A percentile compares a stretch with the other conserved stretches of the same genome.
Conservation (phyloP, 2,329 filamentous ascomycete species). For the Paecilomyces dactylethromorphus region DNA sequence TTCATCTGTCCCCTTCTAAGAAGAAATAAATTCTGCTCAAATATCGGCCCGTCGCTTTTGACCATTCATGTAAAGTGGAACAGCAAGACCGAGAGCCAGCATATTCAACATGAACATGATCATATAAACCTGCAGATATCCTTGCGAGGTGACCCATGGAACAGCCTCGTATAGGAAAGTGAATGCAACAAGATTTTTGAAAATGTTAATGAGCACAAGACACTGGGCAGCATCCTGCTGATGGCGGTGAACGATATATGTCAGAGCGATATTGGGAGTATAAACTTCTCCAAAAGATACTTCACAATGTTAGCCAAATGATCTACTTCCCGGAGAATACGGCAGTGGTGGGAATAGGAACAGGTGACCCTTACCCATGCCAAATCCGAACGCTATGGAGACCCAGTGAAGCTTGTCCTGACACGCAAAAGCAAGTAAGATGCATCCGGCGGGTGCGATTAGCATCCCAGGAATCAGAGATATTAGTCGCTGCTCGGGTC, state of each 20-base stretch:
- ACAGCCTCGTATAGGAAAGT: constrained; percentile 7
- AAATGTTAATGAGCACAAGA: constrained; percentile 3
- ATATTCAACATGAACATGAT: constrained; percentile 3
- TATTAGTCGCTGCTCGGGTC: constrained; percentile 1
- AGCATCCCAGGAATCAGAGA: constrained; percentile 1
- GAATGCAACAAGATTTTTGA: constrained; percentile 8
- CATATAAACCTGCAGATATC: constrained; percentile 2
- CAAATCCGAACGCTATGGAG: neutral
- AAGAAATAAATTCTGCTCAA: too few species aligned
- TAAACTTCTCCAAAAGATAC: neutral
- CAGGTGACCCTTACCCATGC: neutral
- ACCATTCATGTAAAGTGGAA: neutral
- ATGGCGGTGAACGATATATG: neutral
- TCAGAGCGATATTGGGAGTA: neutral
- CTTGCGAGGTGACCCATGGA: constrained; percentile 2
- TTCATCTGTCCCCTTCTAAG: too few species aligned
- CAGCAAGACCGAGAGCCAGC: neutral
- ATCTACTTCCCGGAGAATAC: too few species aligned
- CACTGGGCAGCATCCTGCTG: constrained; percentile 1
- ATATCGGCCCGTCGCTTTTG: too few species aligned
- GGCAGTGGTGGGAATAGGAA: too few species aligned
- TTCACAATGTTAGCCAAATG: too few species aligned
- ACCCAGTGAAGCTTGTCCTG: neutral
- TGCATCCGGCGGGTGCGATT: constrained; percentile 1
- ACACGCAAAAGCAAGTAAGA: constrained; percentile 1